Evolutionary conservation across 306 rosid species (phyloP).

Genomic region (Datisca glomerata): DNA sequence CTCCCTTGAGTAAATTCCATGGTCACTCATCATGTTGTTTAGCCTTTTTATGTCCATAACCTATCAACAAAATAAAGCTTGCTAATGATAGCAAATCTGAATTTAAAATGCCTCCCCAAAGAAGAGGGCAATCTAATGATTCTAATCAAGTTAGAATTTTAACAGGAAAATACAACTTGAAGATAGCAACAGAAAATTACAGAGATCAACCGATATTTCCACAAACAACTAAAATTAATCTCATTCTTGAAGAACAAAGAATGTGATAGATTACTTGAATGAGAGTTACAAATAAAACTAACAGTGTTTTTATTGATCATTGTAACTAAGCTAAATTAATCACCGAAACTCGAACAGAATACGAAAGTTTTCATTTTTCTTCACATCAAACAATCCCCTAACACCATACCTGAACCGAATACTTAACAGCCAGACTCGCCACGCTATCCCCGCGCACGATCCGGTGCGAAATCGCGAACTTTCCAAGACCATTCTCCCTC

Average conservation of each 20-base stretch:
- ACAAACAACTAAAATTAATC: too few species aligned
- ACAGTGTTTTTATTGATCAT: too few species aligned
- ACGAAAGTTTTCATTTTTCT: too few species aligned
- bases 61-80: conserved; percentile 24
- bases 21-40: conserved; percentile 97
- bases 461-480: conserved; percentile 75
- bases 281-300: too few species aligned
- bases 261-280: too few species aligned
- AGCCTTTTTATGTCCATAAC: conserved; percentile 75
- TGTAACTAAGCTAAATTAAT: too few species aligned
- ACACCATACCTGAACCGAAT: conserved; percentile 60
- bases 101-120: not conserved
- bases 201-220: too few species aligned
- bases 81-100: not conserved
- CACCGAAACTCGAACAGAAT: too few species aligned
- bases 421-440: conserved; percentile 89
- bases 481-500: conserved; percentile 61
- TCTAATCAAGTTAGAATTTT: too few species aligned
- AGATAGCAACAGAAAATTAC: too few species aligned
- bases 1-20: conserved; percentile 90
- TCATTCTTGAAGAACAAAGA: too few species aligned
- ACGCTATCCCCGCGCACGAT: conserved; percentile 60
- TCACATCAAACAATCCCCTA: not conserved
- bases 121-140: not conserved
- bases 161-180: too few species aligned